Evolutionary conservation across 2,329 filamentous ascomycete species (phyloP), one percentile per base, ranked within the genome.

Genomic region (Didymella keratinophila): DNA sequence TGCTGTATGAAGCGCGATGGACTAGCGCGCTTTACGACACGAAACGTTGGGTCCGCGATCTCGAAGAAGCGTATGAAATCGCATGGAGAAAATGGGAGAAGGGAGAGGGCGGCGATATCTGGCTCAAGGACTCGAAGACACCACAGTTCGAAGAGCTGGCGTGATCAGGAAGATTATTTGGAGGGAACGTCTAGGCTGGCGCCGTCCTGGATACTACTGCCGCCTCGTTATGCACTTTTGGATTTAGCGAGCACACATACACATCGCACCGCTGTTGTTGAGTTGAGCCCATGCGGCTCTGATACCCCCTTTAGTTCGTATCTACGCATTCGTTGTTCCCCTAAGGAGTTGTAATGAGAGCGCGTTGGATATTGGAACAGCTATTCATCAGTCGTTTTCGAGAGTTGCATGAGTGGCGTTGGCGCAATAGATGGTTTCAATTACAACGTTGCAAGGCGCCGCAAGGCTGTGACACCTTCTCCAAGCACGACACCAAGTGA

Each of bases 101-200:
- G 39, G 93, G 92, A 12, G 86, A 92, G 77, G 89, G 91, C n/a
- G 93, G 94, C 9, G 95, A 99, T 81, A 96, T 99, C 65, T 95
- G 92, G 83, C 83, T 99, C 55, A 62, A 69, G 50, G 58, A 65
- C 42, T 52, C 56, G 14, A 28, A 52, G 18, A 49, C 61, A 18
- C 25, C 56, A 18, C 39, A 32, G 5, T 41, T 53, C 3, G 28
- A 49, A 23, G 45, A 52, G n/a, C 36, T 61, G 18, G 39, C 52
- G 16, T 59, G 42, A 48, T 2, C 6, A 32, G 12, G 30, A 39
- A 18, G 1, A 34, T 16, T 34, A 23, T 12, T 8, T n/a, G 25
- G 21, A 32, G 14, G 32, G 16, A 9, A 39, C n/a, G 11, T 8
- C 20, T 53, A 50, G 44, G 46, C 27, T 21, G 27, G 44, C 30